Conservation (phyloP, 306 rosid genomes). For the Potentilla sterilis region DNA sequence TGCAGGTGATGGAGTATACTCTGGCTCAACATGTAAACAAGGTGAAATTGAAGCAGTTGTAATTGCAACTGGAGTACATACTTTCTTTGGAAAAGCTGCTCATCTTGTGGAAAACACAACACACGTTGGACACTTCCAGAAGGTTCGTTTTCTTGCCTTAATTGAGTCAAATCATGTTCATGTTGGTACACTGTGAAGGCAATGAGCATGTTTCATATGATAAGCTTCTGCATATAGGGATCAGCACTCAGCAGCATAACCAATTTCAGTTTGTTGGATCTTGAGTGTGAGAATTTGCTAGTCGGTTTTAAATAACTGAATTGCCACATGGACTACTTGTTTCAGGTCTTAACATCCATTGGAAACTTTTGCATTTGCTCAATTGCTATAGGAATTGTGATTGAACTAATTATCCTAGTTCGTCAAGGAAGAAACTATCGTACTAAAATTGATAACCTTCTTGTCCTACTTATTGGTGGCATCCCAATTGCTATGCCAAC, state of each 20-base stretch:
- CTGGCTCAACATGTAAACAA: conserved; percentile 28
- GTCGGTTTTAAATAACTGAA: background rate
- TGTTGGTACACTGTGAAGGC: conserved; percentile 6
- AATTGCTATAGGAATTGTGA: conserved; percentile 14
- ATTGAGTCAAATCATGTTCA: background rate
- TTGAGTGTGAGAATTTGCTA: background rate
- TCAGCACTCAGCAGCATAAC: conserved; percentile 2
- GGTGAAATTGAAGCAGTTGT: conserved; percentile 26
- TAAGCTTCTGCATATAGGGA: background rate
- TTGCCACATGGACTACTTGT: conserved; percentile 1
- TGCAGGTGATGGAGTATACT: conserved; percentile 19
- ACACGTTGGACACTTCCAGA: conserved; percentile 24
- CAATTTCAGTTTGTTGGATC: background rate
- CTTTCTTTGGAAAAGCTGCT: conserved; percentile 23
- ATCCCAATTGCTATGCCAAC: conserved; percentile 27
- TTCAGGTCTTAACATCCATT: conserved; percentile 19
- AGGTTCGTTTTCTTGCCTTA: background rate
- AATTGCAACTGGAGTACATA: conserved; percentile 19
- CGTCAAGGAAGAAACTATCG: background rate
- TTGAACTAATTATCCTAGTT: conserved; percentile 2
- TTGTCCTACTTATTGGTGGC: conserved; percentile 27
- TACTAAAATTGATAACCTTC: conserved; percentile 17
- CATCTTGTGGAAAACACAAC: conserved; percentile 23
- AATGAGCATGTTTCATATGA: background rate
- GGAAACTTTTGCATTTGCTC: conserved; percentile 26